phyloP scores from a whole-genome alignment of 345 rosid genomes.

The Salix purpurea region DNA sequence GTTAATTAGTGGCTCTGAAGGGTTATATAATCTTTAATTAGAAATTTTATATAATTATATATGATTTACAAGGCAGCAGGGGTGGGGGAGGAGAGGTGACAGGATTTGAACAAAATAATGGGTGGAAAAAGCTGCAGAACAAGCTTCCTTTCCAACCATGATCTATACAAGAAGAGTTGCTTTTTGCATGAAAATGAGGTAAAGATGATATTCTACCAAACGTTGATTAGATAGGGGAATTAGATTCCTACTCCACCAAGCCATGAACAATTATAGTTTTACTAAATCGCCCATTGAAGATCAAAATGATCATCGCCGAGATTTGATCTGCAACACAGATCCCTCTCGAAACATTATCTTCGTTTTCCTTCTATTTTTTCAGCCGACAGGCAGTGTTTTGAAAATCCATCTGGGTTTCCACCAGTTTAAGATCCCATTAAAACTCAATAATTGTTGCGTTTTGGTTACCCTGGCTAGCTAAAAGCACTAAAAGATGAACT shows the following conservation, averaged over 20 bases:
- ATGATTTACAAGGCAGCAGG: background rate
- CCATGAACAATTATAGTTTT: background rate
- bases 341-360: background rate
- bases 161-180: constrained; percentile 14
- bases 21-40: background rate
- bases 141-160: constrained; percentile 24
- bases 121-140: constrained; percentile 34
- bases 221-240: constrained; percentile 41
- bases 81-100: constrained; percentile 25
- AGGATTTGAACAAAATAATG: constrained; percentile 16
- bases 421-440: background rate
- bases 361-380: background rate
- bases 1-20: background rate
- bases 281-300: background rate
- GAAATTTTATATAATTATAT: background rate
- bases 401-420: background rate
- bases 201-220: constrained; percentile 30
- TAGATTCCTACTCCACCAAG: constrained; percentile 46
- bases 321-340: background rate
- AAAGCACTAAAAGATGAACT: background rate
- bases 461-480: background rate
- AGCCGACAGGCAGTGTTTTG: background rate
- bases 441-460: background rate
- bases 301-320: background rate
- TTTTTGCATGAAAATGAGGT: constrained; percentile 40